These are phyloP conservation scores for Neodidymelliopsis sp. DNA, from an alignment of 2,329 filamentous ascomycete genomes.

Conservation along the genomic window DNA sequence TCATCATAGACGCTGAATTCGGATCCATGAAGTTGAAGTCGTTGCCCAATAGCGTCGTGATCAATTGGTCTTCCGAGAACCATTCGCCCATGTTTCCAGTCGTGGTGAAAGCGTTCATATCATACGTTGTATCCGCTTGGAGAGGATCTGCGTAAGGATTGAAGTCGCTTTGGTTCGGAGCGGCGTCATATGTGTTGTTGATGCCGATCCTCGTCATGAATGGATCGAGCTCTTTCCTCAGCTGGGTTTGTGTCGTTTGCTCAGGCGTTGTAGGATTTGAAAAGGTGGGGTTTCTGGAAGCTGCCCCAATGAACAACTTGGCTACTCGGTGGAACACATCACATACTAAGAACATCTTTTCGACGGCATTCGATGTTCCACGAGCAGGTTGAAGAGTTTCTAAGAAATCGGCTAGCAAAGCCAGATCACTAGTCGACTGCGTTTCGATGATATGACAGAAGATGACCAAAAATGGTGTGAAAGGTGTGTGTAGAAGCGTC, in stretches of 20 bases:
- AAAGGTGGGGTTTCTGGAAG: constrained; percentile 4
- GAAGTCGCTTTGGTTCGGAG: not conserved
- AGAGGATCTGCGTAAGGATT: not conserved
- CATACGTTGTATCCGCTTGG: constrained; percentile 1
- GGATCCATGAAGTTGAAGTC: constrained; percentile 20
- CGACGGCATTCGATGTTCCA: constrained; percentile 12
- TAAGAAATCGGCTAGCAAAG: constrained; percentile 14
- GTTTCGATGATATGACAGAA: constrained; percentile 50
- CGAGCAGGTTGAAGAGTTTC: constrained; percentile 16
- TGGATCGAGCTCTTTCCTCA: constrained; percentile 19
- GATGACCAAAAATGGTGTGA: constrained; percentile 34
- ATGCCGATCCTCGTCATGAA: constrained; percentile 22
- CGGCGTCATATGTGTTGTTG: constrained; percentile 8
- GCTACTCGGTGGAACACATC: constrained; percentile 19
- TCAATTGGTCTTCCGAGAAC: constrained; percentile 21
- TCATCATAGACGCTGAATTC: constrained; percentile 8
- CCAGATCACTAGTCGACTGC: constrained; percentile 19
- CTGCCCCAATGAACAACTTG: constrained; percentile 16
- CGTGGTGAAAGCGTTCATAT: constrained; percentile 6
- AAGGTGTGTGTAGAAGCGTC: constrained; percentile 34
- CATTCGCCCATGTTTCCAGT: constrained; percentile 19
- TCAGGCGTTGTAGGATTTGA: constrained; percentile 12
- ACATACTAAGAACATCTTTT: constrained; percentile 20
- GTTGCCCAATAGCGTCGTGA: constrained; percentile 17
- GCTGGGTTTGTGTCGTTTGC: constrained; percentile 6